Evolutionary conservation across 805 yeast species (phyloP).

Genomic region (Yamadazyma tumulicola): DNA sequence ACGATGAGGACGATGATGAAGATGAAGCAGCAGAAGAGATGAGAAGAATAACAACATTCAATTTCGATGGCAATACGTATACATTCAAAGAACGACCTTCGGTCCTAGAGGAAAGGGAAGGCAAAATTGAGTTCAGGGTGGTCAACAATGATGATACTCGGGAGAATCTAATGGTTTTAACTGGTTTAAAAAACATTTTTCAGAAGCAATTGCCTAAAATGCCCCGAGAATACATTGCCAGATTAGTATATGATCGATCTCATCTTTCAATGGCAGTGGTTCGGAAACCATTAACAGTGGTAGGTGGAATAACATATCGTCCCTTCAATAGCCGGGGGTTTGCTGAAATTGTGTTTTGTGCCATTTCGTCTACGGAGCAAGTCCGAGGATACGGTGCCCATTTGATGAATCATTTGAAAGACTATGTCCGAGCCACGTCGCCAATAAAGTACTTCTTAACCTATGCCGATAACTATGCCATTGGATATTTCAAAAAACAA

Average conservation of each 20-base stretch:
- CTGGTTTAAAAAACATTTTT: conserved; percentile 93
- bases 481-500: conserved; percentile 96
- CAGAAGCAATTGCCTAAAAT: conserved; percentile 97
- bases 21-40: conserved; percentile 42
- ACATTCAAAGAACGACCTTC: conserved; percentile 91
- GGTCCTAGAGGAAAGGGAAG: conserved; percentile 89
- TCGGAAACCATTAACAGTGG: conserved; percentile 88
- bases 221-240: conserved; percentile 96
- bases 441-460: conserved; percentile 30
- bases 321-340: conserved; percentile 88
- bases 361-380: conserved; percentile 95
- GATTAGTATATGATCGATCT: conserved; percentile 90
- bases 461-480: conserved; percentile 96
- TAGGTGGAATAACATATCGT: conserved; percentile 95
- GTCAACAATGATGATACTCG: conserved; percentile 90
- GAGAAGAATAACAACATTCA: conserved; percentile 46
- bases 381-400: conserved; percentile 99
- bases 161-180: conserved; percentile 85
- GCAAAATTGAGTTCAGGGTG: conserved; percentile 90
- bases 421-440: conserved; percentile 86
- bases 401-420: conserved; percentile 95
- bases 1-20: conserved; percentile 42
- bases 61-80: conserved; percentile 74
- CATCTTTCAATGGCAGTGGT: conserved; percentile 97
- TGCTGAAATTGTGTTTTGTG: conserved; percentile 98